Conservation (phyloP, 139 green algal genomes). For the Closterium sp. region DNA sequence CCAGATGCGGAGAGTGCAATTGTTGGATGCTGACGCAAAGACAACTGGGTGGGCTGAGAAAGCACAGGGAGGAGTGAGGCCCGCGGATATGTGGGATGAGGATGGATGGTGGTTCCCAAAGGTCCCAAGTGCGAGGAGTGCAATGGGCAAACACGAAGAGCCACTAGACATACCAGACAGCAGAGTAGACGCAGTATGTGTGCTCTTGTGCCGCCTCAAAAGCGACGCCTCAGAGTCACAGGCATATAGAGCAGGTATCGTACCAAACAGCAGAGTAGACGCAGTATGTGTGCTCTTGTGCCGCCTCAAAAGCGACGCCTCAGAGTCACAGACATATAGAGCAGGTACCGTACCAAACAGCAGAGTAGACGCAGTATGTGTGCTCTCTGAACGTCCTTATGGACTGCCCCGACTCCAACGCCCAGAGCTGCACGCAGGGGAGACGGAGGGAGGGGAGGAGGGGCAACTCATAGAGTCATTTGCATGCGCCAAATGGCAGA, state of each 20-base stretch:
- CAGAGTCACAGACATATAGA: too few relatives aligned
- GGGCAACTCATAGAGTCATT: too few relatives aligned
- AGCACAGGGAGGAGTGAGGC: too few relatives aligned
- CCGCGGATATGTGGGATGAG: neutral
- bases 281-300: constrained; percentile 92
- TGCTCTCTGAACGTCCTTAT: constrained; percentile 67
- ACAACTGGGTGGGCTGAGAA: constrained; percentile 54
- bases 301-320: too few relatives aligned
- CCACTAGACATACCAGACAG: constrained; percentile 66
- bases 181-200: constrained; percentile 94
- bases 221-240: too few relatives aligned
- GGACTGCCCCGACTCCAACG: neutral
- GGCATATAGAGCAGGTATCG: too few relatives aligned
- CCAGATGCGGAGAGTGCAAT: constrained; percentile 47
- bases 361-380: constrained; percentile 96
- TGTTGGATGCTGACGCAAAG: constrained; percentile 54
- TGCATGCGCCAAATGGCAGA: constrained; percentile 74
- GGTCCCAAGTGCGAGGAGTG: too few relatives aligned
- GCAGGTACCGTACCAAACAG: constrained; percentile 62
- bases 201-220: too few relatives aligned
- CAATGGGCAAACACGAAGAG: too few relatives aligned
- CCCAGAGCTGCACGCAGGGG: too few relatives aligned
- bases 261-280: constrained; percentile 88
- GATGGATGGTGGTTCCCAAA: neutral
- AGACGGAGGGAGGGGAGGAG: too few relatives aligned